Conservation (phyloP, 225 moss, liverwort and hornwort genomes). For the Marchantia paleacea region DNA sequence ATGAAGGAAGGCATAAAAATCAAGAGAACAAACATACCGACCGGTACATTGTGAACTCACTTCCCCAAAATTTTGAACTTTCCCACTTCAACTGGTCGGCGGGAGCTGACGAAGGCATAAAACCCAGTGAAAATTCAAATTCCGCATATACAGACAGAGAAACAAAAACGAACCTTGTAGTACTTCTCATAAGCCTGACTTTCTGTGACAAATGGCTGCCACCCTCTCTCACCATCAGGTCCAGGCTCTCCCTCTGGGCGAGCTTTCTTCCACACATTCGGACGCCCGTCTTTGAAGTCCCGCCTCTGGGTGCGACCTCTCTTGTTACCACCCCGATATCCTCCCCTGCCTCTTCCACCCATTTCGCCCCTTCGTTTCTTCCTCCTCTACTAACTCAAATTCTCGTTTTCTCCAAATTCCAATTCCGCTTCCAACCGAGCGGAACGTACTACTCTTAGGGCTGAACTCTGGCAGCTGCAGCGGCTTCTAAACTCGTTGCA, state of each 20-base stretch:
- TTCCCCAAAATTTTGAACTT: too few relatives aligned
- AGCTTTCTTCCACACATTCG: slow-evolving; percentile 83
- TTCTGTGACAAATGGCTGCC: slow-evolving; percentile 85
- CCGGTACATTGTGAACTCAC: too few relatives aligned
- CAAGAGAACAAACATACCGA: too few relatives aligned
- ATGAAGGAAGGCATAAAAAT: too few relatives aligned
- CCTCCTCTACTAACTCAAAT: not conserved
- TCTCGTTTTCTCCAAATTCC: not conserved
- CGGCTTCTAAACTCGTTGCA: not conserved
- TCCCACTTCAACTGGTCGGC: not conserved
- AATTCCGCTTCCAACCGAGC: not conserved
- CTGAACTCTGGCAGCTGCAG: not conserved
- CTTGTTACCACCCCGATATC: slow-evolving; percentile 59
- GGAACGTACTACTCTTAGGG: not conserved
- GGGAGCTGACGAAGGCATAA: slow-evolving; percentile 13
- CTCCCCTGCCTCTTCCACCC: slow-evolving; percentile 62
- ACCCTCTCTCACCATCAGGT: slow-evolving; percentile 45
- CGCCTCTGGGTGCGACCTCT: slow-evolving; percentile 82
- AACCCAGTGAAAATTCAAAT: not conserved
- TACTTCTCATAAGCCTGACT: slow-evolving; percentile 70
- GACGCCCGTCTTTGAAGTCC: slow-evolving; percentile 73
- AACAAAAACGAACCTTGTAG: slow-evolving; percentile 50
- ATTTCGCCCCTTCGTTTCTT: slow-evolving; percentile 16
- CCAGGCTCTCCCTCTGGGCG: slow-evolving; percentile 41
- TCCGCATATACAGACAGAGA: not conserved